A percentile compares a stretch with the other conserved stretches of the same genome.
These are phyloP conservation scores for Nitzschia putrida DNA, from an alignment of 108 stramenopile species.

Conservation along the genomic window DNA sequence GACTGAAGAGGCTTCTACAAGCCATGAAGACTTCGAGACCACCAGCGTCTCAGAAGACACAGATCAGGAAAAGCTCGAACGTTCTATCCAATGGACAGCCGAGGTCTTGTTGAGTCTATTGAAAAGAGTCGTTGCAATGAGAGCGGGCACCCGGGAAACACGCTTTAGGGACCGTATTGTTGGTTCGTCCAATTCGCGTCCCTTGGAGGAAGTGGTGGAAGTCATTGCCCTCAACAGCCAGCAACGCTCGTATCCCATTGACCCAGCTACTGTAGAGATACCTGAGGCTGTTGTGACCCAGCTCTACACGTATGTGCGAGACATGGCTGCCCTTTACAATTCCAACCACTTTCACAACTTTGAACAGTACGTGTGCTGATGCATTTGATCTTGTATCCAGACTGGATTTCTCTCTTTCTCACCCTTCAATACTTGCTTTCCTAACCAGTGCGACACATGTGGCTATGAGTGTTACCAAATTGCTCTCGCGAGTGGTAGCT, in stretches of 20 bases:
- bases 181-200: slow-evolving; percentile 1
- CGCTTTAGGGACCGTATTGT: not conserved
- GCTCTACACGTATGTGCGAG: not conserved
- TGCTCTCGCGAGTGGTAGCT: slow-evolving; percentile 3
- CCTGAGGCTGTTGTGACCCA: not conserved
- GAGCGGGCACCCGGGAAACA: not conserved
- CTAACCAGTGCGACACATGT: slow-evolving; percentile 9
- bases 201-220: not conserved
- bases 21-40: not conserved
- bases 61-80: not conserved
- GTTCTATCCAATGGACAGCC: not conserved
- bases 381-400: not conserved
- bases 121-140: not conserved
- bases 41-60: not conserved
- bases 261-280: not conserved
- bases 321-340: not conserved
- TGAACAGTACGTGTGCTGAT: not conserved
- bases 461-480: slow-evolving; percentile 10
- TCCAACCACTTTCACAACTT: not conserved
- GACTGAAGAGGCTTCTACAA: not conserved
- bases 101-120: not conserved
- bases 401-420: not conserved
- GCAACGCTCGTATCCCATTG: not conserved
- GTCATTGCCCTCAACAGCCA: not conserved
- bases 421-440: not conserved